phyloP scores from a whole-genome alignment of 2,329 filamentous ascomycete species.

The Peltaster fructicola region DNA sequence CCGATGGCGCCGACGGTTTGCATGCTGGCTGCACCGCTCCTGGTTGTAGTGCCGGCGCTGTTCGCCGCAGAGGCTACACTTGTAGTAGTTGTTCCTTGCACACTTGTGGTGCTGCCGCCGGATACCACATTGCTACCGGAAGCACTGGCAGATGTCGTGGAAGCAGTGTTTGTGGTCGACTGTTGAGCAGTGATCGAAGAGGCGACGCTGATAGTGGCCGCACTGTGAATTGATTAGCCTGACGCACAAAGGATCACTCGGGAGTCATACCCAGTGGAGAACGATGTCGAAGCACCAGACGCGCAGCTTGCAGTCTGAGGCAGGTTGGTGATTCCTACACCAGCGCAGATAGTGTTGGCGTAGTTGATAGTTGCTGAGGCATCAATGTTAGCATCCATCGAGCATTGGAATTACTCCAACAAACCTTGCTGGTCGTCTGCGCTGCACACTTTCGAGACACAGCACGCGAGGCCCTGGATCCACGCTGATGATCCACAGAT shows the following conservation, averaged over 20 bases:
- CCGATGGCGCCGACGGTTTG: no score
- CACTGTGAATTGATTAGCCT: neutral
- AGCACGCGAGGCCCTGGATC: conserved; percentile 24
- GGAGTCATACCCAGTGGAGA: conserved; percentile 3
- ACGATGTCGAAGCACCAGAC: conserved; percentile 5
- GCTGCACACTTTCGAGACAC: conserved; percentile 21
- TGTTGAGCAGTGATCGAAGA: conserved; percentile 2
- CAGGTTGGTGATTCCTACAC: conserved; percentile 21
- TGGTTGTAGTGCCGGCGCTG: no score
- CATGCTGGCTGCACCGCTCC: no score
- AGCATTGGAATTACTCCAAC: conserved; percentile 4
- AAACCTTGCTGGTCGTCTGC: conserved; percentile 18
- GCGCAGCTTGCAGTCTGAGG: conserved; percentile 23
- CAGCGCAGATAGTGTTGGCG: conserved; percentile 23
- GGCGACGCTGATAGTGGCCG: neutral
- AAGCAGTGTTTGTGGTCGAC: neutral
- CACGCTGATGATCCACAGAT: conserved; percentile 23
- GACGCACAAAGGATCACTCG: neutral
- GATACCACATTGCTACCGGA: conserved; percentile 1
- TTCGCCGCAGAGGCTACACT: no score
- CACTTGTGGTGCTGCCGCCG: neutral
- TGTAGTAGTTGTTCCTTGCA: no score
- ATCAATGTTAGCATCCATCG: conserved; percentile 1
- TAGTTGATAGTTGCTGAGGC: conserved; percentile 23
- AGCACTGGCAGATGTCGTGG: conserved; percentile 1